Percentiles rank a stretch among this genome's conserved stretches.
phyloP scores from a whole-genome alignment of 495 filamentous ascomycete species.

The Pyronema domesticum region DNA sequence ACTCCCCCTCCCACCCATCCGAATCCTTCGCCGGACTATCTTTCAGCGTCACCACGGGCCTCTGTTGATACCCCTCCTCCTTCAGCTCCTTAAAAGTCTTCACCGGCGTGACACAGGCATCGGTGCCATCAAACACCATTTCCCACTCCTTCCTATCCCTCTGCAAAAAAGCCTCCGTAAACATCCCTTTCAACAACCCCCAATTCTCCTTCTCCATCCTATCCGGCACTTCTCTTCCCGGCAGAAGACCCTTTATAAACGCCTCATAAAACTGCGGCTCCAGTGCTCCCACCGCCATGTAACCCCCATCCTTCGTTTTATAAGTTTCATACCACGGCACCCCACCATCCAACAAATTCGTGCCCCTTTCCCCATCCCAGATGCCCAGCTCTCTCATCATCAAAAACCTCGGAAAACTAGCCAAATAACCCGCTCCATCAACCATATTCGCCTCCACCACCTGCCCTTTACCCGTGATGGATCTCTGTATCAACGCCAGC shows the following conservation, averaged over 20 bases:
- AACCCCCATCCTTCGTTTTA: conserved; percentile 61
- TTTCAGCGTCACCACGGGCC: conserved; percentile 52
- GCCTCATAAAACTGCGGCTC: conserved; percentile 68
- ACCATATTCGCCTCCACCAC: conserved; percentile 95
- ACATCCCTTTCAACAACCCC: conserved; percentile 41
- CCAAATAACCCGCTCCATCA: conserved; percentile 64
- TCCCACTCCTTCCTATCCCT: conserved; percentile 77
- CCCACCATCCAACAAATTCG: conserved; percentile 67
- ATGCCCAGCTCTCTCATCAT: conserved; percentile 29
- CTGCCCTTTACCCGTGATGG: conserved; percentile 52
- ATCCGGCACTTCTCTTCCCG: conserved; percentile 31
- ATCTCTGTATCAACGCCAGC: conserved; percentile 38
- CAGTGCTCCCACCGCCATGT: conserved; percentile 77
- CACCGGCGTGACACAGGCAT: conserved; percentile 84
- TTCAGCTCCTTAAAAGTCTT: conserved; percentile 57
- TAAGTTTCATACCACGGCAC: conserved; percentile 81
- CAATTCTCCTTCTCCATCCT: conserved; percentile 43
- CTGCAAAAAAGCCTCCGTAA: conserved; percentile 46
- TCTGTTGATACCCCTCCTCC: conserved; percentile 42
- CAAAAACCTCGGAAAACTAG: conserved; percentile 51
- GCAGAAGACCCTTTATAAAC: conserved; percentile 42
- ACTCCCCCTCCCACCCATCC: conserved; percentile 43
- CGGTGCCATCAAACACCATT: conserved; percentile 62
- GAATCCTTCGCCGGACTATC: conserved; percentile 42
- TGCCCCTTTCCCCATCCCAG: conserved; percentile 46